Evolutionary conservation across 2,329 filamentous ascomycete genomes (phyloP).

Genomic region (Plenodomus tracheiphilus): DNA sequence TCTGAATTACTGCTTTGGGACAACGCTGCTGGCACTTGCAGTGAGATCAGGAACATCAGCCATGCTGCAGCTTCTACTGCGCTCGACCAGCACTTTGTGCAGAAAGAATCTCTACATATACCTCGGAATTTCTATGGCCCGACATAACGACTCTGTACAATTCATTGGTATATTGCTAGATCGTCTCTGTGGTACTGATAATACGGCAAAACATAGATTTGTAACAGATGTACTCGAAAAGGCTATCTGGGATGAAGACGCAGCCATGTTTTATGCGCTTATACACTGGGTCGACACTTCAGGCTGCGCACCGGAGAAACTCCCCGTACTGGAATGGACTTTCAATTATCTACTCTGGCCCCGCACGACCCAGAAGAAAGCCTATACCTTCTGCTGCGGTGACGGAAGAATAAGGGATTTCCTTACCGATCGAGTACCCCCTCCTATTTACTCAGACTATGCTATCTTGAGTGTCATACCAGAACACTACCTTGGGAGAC

Average conservation of each 20-base stretch:
- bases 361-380: background rate
- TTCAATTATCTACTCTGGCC: background rate
- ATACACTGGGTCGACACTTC: background rate
- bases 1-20: conserved; percentile 10
- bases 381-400: background rate
- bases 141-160: background rate
- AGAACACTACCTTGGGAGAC: background rate
- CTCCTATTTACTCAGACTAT: background rate
- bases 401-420: background rate
- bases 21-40: background rate
- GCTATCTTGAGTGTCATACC: background rate
- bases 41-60: background rate
- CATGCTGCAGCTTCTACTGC: background rate
- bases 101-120: conserved; percentile 2
- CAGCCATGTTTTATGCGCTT: background rate
- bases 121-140: background rate
- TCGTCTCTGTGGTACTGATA: background rate
- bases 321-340: background rate
- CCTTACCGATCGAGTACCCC: background rate
- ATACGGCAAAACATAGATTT: background rate
- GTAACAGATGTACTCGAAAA: background rate
- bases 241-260: background rate
- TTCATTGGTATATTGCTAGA: background rate
- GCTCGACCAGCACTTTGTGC: background rate
- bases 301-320: background rate